Conservation (phyloP, 768 basidiomycete genomes). For the Macrolepiota fuliginosa region DNA sequence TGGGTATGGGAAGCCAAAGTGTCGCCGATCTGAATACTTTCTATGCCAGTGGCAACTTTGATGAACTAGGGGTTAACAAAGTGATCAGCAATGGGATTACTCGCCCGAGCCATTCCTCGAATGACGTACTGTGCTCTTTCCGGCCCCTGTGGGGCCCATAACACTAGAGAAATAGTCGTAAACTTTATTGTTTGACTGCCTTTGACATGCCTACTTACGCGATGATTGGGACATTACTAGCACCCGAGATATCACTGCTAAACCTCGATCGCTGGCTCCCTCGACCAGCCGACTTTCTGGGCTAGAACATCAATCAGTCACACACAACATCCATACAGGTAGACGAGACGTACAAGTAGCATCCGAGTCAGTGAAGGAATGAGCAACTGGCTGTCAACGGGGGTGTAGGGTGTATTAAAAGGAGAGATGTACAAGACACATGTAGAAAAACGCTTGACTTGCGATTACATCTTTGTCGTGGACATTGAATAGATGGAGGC, state of each 20-base stretch:
- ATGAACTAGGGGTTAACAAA: conserved; percentile 25
- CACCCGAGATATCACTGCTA: not conserved
- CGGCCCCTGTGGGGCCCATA: conserved; percentile 24
- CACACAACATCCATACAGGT: too few species aligned
- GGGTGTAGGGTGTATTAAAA: too few species aligned
- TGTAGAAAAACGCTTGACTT: too few species aligned
- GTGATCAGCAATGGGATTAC: not conserved
- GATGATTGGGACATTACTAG: conserved; percentile 8
- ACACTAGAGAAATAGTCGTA: conserved; percentile 13
- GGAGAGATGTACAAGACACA: too few species aligned
- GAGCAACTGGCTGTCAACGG: too few species aligned
- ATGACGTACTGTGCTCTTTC: conserved; percentile 22
- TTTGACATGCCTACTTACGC: conserved; percentile 12
- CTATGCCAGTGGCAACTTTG: conserved; percentile 19
- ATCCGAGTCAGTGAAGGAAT: too few species aligned
- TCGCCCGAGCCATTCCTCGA: not conserved
- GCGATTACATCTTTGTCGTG: too few species aligned
- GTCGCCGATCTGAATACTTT: conserved; percentile 20
- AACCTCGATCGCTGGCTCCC: not conserved
- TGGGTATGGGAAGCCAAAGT: conserved; percentile 22
- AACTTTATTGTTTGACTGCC: too few species aligned
- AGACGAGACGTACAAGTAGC: not conserved
- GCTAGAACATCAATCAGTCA: not conserved
- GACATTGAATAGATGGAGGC: too few species aligned
- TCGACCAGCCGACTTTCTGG: not conserved